Conservation (phyloP, 306 rosid species). For the Quercus robur region DNA sequence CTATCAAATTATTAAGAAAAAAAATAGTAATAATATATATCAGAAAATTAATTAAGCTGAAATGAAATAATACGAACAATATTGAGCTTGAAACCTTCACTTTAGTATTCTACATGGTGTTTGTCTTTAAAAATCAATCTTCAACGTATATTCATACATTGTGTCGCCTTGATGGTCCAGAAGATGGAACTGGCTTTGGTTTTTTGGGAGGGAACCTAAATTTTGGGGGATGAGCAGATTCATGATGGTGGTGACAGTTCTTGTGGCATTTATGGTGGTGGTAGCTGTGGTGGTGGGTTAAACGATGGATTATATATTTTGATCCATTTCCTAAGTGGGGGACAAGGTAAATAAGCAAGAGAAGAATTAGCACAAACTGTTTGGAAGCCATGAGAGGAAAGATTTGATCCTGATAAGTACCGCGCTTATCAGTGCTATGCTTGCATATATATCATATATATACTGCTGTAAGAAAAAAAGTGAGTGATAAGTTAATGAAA, state of each 20-base stretch:
- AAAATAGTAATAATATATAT: no score
- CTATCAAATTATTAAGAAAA: no score
- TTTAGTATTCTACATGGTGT: background rate
- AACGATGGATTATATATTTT: background rate
- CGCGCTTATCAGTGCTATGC: background rate
- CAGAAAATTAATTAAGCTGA: background rate
- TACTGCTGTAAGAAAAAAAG: background rate
- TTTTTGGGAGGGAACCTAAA: background rate
- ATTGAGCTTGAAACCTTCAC: background rate
- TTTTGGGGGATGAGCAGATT: no score
- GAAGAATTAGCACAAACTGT: background rate
- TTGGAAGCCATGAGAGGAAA: background rate
- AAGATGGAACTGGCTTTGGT: background rate
- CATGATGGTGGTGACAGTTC: background rate
- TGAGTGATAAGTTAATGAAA: background rate
- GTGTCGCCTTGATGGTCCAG: constrained; percentile 9
- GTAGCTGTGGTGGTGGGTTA: background rate
- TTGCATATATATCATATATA: background rate
- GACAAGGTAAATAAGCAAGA: background rate
- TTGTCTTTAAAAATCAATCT: background rate
- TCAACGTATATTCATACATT: background rate
- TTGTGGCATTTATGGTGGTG: background rate
- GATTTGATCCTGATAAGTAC: background rate
- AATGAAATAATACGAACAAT: background rate
- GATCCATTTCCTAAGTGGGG: background rate